Percentiles rank a stretch among this genome's conserved stretches.
Evolutionary conservation across 2,329 filamentous ascomycete genomes (phyloP).

Genomic region (Nemania bipapillata): DNA sequence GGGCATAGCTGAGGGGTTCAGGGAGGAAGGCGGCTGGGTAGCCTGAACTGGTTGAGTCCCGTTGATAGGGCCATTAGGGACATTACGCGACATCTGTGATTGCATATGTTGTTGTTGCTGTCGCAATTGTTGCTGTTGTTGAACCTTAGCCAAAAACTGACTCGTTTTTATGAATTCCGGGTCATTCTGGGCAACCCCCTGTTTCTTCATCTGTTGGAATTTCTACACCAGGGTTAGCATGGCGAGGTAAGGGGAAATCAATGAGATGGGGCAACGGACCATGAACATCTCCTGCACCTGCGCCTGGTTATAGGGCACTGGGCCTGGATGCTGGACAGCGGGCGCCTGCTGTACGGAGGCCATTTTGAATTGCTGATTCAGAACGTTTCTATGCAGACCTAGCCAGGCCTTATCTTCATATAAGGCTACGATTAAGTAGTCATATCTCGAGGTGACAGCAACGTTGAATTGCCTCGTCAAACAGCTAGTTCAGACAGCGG

Average conservation of each 20-base stretch:
- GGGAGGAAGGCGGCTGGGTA: conserved; percentile 52
- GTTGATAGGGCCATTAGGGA: conserved; percentile 65
- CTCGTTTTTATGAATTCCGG: conserved; percentile 88
- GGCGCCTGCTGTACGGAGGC: conserved; percentile 81
- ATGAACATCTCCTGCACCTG: conserved; percentile 79
- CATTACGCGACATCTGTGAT: conserved; percentile 62
- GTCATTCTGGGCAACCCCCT: conserved; percentile 81
- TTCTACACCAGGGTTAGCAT: conserved; percentile 66
- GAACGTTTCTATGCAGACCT: conserved; percentile 38
- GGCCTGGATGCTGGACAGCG: conserved; percentile 73
- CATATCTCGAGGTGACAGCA: conserved; percentile 46
- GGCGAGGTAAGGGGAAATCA: neutral
- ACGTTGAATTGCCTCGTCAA: conserved; percentile 31
- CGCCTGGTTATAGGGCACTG: conserved; percentile 74
- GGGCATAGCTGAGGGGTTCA: conserved; percentile 55
- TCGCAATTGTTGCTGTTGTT: conserved; percentile 71
- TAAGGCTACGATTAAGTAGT: conserved; percentile 42
- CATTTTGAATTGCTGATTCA: conserved; percentile 64
- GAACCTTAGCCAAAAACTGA: conserved; percentile 77
- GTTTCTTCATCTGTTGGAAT: conserved; percentile 87
- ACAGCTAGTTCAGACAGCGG: conserved; percentile 16
- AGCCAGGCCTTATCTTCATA: conserved; percentile 41
- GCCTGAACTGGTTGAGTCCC: conserved; percentile 56
- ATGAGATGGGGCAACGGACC: conserved; percentile 55
- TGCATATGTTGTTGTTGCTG: conserved; percentile 66